Evolutionary conservation across 2,329 filamentous ascomycete species (phyloP).

Genomic region (Penicillium polonicum): DNA sequence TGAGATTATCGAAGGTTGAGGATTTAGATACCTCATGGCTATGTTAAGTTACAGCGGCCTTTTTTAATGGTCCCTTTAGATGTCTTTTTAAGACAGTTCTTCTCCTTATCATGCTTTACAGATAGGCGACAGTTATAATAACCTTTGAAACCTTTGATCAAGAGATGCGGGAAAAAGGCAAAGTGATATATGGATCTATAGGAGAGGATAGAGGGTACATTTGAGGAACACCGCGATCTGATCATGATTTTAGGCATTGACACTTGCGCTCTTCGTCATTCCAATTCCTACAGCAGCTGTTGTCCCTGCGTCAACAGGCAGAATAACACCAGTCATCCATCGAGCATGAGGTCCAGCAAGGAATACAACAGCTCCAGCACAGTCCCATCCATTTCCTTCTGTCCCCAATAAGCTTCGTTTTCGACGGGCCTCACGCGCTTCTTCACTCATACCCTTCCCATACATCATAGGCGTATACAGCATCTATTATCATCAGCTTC

Average conservation of each 20-base stretch:
- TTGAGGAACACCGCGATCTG: neutral
- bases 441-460: conserved; percentile 50
- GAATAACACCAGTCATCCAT: conserved; percentile 53
- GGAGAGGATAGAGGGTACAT: neutral
- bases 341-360: conserved; percentile 53
- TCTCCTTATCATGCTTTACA: neutral
- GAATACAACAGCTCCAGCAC: conserved; percentile 52
- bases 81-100: neutral
- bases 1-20: neutral
- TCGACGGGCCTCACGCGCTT: conserved; percentile 50
- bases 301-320: conserved; percentile 51
- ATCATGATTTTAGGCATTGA: conserved; percentile 26
- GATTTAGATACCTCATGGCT: too few species aligned
- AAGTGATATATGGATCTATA: neutral
- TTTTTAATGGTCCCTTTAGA: too few species aligned
- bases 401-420: conserved; percentile 53
- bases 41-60: too few species aligned
- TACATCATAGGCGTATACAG: conserved; percentile 59
- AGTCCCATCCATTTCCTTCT: conserved; percentile 57
- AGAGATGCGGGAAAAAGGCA: neutral
- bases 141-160: too few species aligned
- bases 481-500: conserved; percentile 33
- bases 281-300: conserved; percentile 45
- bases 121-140: too few species aligned
- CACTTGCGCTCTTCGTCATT: conserved; percentile 40